Evolutionary conservation across 225 moss, liverwort and hornwort species (phyloP).

Genomic region (Ulota crispa): DNA sequence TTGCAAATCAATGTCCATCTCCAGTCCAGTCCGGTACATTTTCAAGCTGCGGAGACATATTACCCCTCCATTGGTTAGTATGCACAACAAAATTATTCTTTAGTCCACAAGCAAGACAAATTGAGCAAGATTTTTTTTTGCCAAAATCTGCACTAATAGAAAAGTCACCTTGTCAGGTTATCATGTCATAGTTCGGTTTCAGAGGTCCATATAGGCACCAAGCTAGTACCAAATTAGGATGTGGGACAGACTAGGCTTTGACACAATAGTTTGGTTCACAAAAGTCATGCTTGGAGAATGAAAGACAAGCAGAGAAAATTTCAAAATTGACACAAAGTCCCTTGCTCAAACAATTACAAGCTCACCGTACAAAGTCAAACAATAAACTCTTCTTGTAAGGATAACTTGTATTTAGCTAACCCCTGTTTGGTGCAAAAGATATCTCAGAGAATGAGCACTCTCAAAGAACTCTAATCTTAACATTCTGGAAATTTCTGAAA

Average conservation of each 20-base stretch:
- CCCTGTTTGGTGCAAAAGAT: neutral
- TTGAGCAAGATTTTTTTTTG: neutral
- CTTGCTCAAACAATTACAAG: neutral
- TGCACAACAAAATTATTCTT: neutral
- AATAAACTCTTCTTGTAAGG: neutral
- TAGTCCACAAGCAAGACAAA: neutral
- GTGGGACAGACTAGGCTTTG: too few relatives aligned
- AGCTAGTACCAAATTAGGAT: too few relatives aligned
- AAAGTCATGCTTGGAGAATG: neutral
- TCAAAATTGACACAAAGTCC: neutral
- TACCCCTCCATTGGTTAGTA: neutral
- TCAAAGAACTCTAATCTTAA: neutral
- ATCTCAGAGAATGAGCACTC: neutral
- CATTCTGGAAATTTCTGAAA: neutral
- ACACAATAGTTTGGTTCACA: too few relatives aligned
- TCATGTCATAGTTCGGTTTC: too few relatives aligned
- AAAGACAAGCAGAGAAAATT: neutral
- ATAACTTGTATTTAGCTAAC: neutral
- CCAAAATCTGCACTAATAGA: too few relatives aligned
- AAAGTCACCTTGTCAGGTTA: too few relatives aligned
- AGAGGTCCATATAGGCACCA: too few relatives aligned
- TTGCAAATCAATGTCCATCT: slow-evolving; percentile 31
- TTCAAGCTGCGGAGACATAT: slow-evolving; percentile 11
- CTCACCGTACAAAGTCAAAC: neutral
- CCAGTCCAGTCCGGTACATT: slow-evolving; percentile 8